phyloP scores from a whole-genome alignment of 1,284 basidiomycete genomes.

The Kwoniella shivajii region DNA sequence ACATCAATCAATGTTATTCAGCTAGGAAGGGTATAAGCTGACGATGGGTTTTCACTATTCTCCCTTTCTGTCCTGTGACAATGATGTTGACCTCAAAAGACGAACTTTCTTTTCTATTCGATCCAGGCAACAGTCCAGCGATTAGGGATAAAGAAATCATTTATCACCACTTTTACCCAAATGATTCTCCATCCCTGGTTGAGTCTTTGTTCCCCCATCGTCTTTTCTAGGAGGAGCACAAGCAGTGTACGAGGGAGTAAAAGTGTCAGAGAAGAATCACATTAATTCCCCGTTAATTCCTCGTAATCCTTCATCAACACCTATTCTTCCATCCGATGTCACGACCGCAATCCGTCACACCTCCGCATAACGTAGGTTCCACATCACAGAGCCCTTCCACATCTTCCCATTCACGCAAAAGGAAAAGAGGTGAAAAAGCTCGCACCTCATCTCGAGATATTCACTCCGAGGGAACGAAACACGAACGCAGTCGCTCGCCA shows the following conservation, averaged over 20 bases:
- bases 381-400: neutral
- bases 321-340: neutral
- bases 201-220: neutral
- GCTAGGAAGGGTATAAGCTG: too few species aligned
- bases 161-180: neutral
- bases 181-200: neutral
- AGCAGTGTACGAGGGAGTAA: neutral
- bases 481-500: neutral
- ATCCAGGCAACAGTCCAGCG: too few species aligned
- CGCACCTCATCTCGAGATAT: neutral
- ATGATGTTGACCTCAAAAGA: too few species aligned
- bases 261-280: too few species aligned
- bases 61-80: too few species aligned
- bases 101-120: too few species aligned
- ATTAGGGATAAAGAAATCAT: too few species aligned
- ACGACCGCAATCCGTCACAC: conserved; percentile 9
- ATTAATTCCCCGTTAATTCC: neutral
- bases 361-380: neutral
- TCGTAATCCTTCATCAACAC: too few species aligned
- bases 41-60: too few species aligned
- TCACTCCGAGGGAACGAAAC: neutral
- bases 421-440: neutral
- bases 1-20: too few species aligned
- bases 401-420: neutral
- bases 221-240: neutral